Evolutionary conservation across 176 grass and related monocot species (phyloP).

Genomic region (Rhipidocladum racemiflorum): DNA sequence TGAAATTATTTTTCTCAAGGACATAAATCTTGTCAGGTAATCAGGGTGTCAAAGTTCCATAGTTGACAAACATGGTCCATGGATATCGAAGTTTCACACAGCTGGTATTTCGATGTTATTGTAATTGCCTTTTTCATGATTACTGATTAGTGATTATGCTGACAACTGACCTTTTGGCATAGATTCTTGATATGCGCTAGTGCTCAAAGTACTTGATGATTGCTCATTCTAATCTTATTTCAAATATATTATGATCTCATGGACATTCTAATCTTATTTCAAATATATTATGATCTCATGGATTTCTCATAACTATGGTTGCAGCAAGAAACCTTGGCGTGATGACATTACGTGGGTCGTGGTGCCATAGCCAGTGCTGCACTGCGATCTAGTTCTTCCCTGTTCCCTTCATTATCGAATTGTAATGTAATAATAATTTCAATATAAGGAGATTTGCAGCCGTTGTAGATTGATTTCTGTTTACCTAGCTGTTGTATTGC

Average conservation of each 20-base stretch:
- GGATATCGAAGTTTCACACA: not conserved
- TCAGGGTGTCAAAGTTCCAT: not conserved
- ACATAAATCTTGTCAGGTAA: not conserved
- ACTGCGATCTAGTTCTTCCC: not conserved
- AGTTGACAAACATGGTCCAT: not conserved
- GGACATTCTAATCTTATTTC: too few relatives aligned
- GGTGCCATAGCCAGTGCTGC: constrained; percentile 15
- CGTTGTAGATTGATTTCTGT: too few relatives aligned
- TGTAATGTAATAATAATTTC: constrained; percentile 50
- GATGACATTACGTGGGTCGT: constrained; percentile 32
- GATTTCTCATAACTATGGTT: not conserved
- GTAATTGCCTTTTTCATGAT: not conserved
- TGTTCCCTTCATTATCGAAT: not conserved
- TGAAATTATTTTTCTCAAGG: not conserved
- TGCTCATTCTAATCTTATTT: not conserved
- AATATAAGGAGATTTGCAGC: constrained; percentile 26
- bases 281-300: not conserved
- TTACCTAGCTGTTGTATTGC: too few relatives aligned
- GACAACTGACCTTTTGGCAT: not conserved
- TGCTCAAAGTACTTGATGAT: not conserved
- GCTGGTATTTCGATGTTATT: not conserved
- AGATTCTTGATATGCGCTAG: not conserved
- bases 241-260: too few relatives aligned
- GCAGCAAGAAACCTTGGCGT: constrained; percentile 34
- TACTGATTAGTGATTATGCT: not conserved